These are phyloP conservation scores for Penicillium sp. DNA, from an alignment of 2,329 filamentous ascomycete genomes.

Conservation along the genomic window DNA sequence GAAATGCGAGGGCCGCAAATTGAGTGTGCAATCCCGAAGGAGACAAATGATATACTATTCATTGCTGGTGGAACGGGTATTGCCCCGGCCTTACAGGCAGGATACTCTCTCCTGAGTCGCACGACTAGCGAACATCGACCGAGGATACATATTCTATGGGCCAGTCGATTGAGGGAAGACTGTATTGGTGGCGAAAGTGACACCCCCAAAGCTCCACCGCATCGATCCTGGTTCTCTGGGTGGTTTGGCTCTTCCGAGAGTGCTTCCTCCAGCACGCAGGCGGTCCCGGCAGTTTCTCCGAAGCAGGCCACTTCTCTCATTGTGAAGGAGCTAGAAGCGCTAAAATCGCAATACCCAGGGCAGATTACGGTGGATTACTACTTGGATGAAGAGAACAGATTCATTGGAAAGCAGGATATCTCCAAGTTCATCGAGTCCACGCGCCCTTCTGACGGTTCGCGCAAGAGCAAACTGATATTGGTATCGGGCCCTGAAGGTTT, in stretches of 20 bases:
- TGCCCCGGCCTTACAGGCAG: constrained; percentile 81
- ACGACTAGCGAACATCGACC: constrained; percentile 33
- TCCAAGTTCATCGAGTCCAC: constrained; percentile 29
- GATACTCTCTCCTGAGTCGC: constrained; percentile 54
- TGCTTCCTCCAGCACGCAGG: not conserved
- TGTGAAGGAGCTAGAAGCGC: constrained; percentile 59
- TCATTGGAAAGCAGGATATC: constrained; percentile 59
- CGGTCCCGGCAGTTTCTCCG: not conserved
- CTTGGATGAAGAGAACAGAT: constrained; percentile 74
- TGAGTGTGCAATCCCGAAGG: constrained; percentile 62
- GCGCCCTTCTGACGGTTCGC: constrained; percentile 22
- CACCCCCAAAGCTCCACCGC: constrained; percentile 19
- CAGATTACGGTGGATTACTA: constrained; percentile 69
- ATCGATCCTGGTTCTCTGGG: constrained; percentile 31
- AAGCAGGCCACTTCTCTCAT: constrained; percentile 39
- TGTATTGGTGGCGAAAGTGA: constrained; percentile 61
- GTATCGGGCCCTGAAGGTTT: constrained; percentile 92
- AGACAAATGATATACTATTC: constrained; percentile 67
- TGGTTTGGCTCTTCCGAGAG: constrained; percentile 23
- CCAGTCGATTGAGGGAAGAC: constrained; percentile 66
- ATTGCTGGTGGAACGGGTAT: constrained; percentile 91
- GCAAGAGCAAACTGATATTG: constrained; percentile 59
- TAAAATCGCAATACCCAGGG: constrained; percentile 59
- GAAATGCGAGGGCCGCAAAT: constrained; percentile 76
- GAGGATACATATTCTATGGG: constrained; percentile 76